phyloP scores from a whole-genome alignment of 108 stramenopile species.

The Aurantiochytrium sp. region DNA sequence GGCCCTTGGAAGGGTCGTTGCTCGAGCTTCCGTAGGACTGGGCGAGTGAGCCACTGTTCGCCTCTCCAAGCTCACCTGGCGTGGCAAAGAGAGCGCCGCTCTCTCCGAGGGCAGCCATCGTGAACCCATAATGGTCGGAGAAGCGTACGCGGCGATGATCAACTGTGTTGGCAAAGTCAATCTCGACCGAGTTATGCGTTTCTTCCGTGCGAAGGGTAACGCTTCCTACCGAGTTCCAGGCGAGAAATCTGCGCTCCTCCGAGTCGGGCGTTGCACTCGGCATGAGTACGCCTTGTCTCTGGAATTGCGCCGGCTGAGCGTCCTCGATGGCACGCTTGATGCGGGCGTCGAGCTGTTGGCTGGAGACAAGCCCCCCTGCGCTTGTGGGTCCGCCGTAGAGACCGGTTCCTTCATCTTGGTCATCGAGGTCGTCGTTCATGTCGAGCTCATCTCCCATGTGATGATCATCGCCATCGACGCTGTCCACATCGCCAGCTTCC shows the following conservation, averaged over 20 bases:
- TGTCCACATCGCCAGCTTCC: not conserved
- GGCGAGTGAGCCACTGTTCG: not conserved
- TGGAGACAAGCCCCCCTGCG: not conserved
- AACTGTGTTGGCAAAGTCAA: constrained; percentile 8
- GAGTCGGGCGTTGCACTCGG: not conserved
- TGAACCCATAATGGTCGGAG: not conserved
- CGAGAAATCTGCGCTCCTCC: not conserved
- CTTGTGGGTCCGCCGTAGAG: not conserved
- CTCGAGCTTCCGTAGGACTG: no score
- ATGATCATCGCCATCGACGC: not conserved
- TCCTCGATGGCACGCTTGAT: not conserved
- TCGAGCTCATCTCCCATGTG: not conserved
- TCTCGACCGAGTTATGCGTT: not conserved
- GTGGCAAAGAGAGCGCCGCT: not conserved
- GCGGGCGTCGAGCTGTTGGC: not conserved
- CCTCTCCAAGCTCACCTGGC: not conserved
- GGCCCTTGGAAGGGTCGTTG: no score
- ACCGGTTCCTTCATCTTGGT: no score
- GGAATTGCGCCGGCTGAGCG: not conserved
- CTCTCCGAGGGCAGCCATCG: not conserved
- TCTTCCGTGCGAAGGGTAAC: not conserved
- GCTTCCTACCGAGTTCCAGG: not conserved
- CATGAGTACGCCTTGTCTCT: not conserved
- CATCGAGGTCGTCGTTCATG: not conserved
- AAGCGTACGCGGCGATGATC: not conserved